phyloP scores from a whole-genome alignment of 2,329 filamentous ascomycete species.

The Fusarium compactum region DNA sequence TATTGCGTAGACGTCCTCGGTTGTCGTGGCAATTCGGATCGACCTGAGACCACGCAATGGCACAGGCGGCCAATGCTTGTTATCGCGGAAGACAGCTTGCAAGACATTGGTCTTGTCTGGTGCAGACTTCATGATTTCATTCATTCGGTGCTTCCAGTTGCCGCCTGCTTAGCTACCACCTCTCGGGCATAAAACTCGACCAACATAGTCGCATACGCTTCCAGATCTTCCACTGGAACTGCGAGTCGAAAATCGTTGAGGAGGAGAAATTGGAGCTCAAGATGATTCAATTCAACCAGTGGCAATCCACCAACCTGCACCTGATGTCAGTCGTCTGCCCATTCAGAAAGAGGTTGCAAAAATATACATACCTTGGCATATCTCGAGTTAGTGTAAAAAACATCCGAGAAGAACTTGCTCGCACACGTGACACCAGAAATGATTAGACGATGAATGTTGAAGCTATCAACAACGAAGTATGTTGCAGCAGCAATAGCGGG shows the following conservation, averaged over 20 bases:
- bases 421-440: constrained; percentile 98
- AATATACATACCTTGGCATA: constrained; percentile 87
- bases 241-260: constrained; percentile 96
- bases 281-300: constrained; percentile 90
- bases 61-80: not conserved
- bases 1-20: constrained; percentile 6
- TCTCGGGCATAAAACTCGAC: constrained; percentile 98
- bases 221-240: constrained; percentile 92
- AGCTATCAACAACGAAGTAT: constrained; percentile 96
- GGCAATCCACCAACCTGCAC: constrained; percentile 92
- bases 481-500: constrained; percentile 56
- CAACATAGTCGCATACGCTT: constrained; percentile 97
- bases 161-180: constrained; percentile 66
- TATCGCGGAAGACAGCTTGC: constrained; percentile 12
- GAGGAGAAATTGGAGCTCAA: constrained; percentile 94
- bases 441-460: constrained; percentile 96
- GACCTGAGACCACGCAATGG: not conserved
- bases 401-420: constrained; percentile 99
- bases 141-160: constrained; percentile 37
- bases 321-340: constrained; percentile 22
- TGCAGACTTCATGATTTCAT: constrained; percentile 6
- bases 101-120: not conserved
- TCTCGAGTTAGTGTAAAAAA: constrained; percentile 98
- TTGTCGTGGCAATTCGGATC: not conserved
- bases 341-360: not conserved